Evolutionary conservation across 345 rosid species (phyloP).

Genomic region (Corymbia maculata): DNA sequence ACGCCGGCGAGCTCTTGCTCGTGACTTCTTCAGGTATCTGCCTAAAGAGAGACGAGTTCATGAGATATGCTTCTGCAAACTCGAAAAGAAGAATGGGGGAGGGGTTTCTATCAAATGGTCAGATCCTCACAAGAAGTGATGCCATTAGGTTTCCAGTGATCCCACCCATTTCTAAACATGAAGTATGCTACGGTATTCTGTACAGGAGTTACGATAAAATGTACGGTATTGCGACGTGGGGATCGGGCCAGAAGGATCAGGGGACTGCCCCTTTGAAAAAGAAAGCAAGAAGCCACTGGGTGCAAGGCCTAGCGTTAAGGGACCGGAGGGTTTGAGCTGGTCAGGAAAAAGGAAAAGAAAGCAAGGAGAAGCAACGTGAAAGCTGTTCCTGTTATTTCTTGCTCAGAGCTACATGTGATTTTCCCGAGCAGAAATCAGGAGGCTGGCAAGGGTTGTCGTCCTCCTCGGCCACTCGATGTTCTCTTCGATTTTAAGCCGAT

Average conservation of each 20-base stretch:
- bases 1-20: constrained; percentile 29
- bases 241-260: not conserved
- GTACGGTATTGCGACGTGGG: not conserved
- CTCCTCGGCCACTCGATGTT: not conserved
- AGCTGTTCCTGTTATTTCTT: not conserved
- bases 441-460: not conserved
- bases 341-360: not conserved
- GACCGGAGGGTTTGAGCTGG: not conserved
- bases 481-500: not conserved
- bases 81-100: not conserved
- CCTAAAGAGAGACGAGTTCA: not conserved
- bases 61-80: not conserved
- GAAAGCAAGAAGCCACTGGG: not conserved
- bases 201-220: not conserved
- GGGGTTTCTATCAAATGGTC: too few species aligned
- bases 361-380: not conserved
- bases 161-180: not conserved
- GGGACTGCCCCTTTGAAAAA: not conserved
- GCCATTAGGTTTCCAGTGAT: not conserved
- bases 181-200: not conserved
- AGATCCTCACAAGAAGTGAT: not conserved
- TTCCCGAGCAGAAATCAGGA: not conserved
- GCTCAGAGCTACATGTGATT: not conserved
- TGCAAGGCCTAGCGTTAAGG: not conserved
- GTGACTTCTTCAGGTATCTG: constrained; percentile 40